Percentiles rank a stretch among this genome's conserved stretches.
These are phyloP conservation scores for Hypoxylon perforatum DNA, from an alignment of 495 filamentous ascomycete species.

Conservation along the genomic window DNA sequence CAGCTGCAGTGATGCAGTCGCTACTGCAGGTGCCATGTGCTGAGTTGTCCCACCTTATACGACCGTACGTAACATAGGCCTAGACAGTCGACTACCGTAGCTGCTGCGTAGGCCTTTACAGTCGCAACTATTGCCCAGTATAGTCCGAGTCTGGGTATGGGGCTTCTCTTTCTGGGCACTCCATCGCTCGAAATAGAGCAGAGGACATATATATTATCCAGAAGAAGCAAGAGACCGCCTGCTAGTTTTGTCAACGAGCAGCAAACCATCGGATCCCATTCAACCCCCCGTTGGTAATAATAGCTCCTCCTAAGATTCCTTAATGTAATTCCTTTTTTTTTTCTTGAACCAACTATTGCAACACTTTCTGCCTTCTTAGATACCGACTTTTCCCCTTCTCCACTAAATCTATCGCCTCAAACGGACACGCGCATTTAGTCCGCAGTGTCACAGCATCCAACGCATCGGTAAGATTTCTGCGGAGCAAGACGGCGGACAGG, in stretches of 20 bases:
- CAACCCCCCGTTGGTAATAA: constrained; percentile 20
- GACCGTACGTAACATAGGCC: constrained; percentile 12
- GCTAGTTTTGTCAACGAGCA: constrained; percentile 12
- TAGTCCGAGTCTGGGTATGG: background rate
- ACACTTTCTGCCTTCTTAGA: constrained; percentile 16
- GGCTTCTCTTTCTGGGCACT: constrained; percentile 17
- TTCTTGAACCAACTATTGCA: constrained; percentile 14
- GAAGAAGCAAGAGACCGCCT: constrained; percentile 22
- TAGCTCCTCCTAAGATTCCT: constrained; percentile 16
- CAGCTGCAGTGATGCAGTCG: constrained; percentile 37
- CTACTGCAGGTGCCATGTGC: constrained; percentile 45
- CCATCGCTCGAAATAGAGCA: constrained; percentile 19
- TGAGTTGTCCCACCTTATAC: constrained; percentile 40
- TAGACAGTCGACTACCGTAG: constrained; percentile 10
- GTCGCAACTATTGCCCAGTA: constrained; percentile 11
- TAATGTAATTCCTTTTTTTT: constrained; percentile 18
- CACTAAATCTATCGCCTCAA: background rate
- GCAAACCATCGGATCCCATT: constrained; percentile 19
- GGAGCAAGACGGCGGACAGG: background rate
- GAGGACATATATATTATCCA: constrained; percentile 10
- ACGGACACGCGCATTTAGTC: background rate
- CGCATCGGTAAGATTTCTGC: background rate
- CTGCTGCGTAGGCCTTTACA: background rate
- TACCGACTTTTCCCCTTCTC: constrained; percentile 14
- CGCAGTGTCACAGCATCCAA: background rate